Conservation (phyloP, 2,329 filamentous ascomycete genomes). For the Monilinia fructicola region DNA sequence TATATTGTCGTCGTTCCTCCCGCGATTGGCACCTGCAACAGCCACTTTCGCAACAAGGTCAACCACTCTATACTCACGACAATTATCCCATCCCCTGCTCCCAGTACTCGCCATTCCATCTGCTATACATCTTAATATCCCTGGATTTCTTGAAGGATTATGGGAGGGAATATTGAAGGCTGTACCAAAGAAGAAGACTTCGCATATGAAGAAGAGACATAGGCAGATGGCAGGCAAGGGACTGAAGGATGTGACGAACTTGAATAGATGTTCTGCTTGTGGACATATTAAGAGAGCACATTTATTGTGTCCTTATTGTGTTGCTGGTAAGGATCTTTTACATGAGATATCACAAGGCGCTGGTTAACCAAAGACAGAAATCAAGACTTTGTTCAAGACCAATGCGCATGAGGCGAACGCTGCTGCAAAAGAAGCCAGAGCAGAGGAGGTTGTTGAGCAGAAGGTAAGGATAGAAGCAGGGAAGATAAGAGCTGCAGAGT, state of each 20-base stretch:
- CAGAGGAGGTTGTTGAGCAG: conserved; percentile 18
- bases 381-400: conserved; percentile 36
- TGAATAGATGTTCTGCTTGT: conserved; percentile 89
- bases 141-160: conserved; percentile 72
- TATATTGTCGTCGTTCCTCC: conserved; percentile 53
- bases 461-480: conserved; percentile 16
- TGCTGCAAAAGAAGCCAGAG: conserved; percentile 10
- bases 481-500: neutral
- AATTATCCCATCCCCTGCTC: conserved; percentile 50
- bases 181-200: conserved; percentile 98
- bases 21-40: conserved; percentile 50
- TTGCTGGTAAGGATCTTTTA: conserved; percentile 62
- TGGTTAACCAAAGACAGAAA: conserved; percentile 35
- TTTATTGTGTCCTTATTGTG: conserved; percentile 82
- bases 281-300: conserved; percentile 87
- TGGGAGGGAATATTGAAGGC: conserved; percentile 92
- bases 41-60: conserved; percentile 47
- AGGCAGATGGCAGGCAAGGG: conserved; percentile 95
- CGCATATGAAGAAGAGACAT: conserved; percentile 90
- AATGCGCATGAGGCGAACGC: conserved; percentile 19
- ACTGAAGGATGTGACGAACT: conserved; percentile 80
- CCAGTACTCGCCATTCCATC: conserved; percentile 59
- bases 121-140: conserved; percentile 59
- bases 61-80: conserved; percentile 47
- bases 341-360: neutral